Evolutionary conservation across 768 basidiomycete genomes (phyloP).

Genomic region (Lentinula detonsa): DNA sequence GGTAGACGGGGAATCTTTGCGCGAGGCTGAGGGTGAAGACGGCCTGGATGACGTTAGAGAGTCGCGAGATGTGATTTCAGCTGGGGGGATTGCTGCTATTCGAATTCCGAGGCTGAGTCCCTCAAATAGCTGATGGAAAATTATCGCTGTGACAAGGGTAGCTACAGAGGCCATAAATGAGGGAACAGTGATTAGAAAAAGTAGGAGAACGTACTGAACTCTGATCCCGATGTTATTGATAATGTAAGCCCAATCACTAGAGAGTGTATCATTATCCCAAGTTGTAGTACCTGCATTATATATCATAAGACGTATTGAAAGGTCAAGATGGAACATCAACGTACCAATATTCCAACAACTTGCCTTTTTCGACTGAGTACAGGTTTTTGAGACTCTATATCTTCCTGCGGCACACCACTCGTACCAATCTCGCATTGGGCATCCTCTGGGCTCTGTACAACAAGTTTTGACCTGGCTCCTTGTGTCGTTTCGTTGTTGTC

Average conservation of each 20-base stretch:
- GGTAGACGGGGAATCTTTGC: conserved; percentile 8
- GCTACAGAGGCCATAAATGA: conserved; percentile 54
- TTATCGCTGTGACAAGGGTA: conserved; percentile 65
- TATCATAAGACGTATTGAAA: neutral
- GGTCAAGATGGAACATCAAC: conserved; percentile 14
- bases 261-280: conserved; percentile 83
- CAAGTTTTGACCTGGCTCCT: conserved; percentile 2
- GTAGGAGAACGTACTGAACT: conserved; percentile 53
- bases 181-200: neutral
- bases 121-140: conserved; percentile 83
- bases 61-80: conserved; percentile 5
- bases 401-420: neutral
- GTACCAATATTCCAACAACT: conserved; percentile 68
- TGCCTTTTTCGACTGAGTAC: conserved; percentile 52
- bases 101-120: conserved; percentile 80
- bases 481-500: neutral
- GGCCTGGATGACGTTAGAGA: neutral
- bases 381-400: conserved; percentile 16
- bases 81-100: conserved; percentile 59
- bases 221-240: conserved; percentile 59
- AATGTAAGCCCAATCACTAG: conserved; percentile 77
- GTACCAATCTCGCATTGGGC: neutral
- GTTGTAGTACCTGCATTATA: conserved; percentile 58
- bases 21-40: neutral
- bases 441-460: conserved; percentile 1